Conservation (phyloP, 495 filamentous ascomycete species). For the Penicillium desertorum region DNA sequence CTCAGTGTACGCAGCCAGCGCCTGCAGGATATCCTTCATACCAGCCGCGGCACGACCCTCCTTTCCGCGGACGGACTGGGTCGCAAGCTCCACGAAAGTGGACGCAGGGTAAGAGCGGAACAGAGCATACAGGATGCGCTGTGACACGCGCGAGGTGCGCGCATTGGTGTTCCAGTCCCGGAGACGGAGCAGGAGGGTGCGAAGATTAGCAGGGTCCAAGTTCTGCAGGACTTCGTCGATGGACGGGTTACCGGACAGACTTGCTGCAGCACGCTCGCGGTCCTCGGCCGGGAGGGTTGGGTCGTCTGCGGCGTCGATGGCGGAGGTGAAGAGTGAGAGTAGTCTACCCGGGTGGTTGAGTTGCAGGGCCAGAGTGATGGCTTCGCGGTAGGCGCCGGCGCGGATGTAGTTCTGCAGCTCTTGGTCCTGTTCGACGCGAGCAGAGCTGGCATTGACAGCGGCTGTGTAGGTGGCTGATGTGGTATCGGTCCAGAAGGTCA, state of each 20-base stretch:
- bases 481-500: constrained; percentile 95
- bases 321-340: constrained; percentile 75
- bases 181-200: constrained; percentile 70
- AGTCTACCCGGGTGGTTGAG: constrained; percentile 90
- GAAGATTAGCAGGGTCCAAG: constrained; percentile 82
- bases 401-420: constrained; percentile 88
- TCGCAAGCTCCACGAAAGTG: constrained; percentile 64
- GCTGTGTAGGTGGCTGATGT: constrained; percentile 74
- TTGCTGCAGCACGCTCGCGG: constrained; percentile 31
- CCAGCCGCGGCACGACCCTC: constrained; percentile 55
- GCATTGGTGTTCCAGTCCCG: constrained; percentile 98
- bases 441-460: constrained; percentile 64
- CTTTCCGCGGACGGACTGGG: constrained; percentile 38
- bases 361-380: constrained; percentile 85
- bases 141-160: constrained; percentile 77
- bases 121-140: constrained; percentile 78
- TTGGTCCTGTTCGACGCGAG: constrained; percentile 89
- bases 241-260: constrained; percentile 66
- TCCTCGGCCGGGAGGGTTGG: constrained; percentile 27
- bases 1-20: constrained; percentile 82
- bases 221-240: constrained; percentile 81
- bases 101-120: constrained; percentile 74
- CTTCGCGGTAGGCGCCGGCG: constrained; percentile 79
- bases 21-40: constrained; percentile 79
- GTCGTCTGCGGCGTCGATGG: constrained; percentile 61